Evolutionary conservation across 2,329 filamentous ascomycete genomes (phyloP).

Genomic region (Sclerotinia subarctica): DNA sequence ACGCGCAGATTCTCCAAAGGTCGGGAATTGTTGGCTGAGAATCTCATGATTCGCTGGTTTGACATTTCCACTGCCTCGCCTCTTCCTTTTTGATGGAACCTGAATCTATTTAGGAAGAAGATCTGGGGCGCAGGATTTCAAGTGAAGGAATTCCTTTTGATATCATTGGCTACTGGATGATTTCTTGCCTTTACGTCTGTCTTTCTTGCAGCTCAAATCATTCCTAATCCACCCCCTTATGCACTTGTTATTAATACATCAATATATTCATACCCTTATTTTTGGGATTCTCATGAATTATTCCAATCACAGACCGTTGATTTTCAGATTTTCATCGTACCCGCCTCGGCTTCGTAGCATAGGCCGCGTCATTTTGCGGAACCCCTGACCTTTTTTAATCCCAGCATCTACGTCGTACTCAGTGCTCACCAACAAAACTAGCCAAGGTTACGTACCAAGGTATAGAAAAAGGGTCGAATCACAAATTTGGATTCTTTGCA

Average conservation of each 20-base stretch:
- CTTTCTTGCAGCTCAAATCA: neutral
- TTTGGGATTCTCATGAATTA: too few species aligned
- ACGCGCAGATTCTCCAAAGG: neutral
- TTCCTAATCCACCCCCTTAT: neutral
- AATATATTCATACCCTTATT: too few species aligned
- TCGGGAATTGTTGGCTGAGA: neutral
- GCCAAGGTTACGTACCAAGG: conserved; percentile 13
- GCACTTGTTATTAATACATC: neutral
- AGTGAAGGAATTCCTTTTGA: neutral
- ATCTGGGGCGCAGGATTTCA: conserved; percentile 7
- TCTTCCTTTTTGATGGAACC: neutral
- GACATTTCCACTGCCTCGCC: neutral
- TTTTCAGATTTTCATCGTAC: neutral
- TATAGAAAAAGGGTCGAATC: conserved; percentile 14
- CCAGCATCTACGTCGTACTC: neutral
- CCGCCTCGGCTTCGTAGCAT: conserved; percentile 12
- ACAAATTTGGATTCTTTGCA: too few species aligned
- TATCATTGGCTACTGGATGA: neutral
- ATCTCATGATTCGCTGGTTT: neutral
- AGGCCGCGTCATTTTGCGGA: conserved; percentile 25
- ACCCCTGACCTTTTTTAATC: conserved; percentile 2
- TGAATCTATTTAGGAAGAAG: neutral
- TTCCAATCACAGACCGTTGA: neutral
- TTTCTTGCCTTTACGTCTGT: too few species aligned
- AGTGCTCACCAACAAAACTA: conserved; percentile 1